A percentile compares a stretch with the other conserved stretches of the same genome.
Evolutionary conservation across 208 protist species (phyloP).

Genomic region (Herpetomonas samuelpessoai): DNA sequence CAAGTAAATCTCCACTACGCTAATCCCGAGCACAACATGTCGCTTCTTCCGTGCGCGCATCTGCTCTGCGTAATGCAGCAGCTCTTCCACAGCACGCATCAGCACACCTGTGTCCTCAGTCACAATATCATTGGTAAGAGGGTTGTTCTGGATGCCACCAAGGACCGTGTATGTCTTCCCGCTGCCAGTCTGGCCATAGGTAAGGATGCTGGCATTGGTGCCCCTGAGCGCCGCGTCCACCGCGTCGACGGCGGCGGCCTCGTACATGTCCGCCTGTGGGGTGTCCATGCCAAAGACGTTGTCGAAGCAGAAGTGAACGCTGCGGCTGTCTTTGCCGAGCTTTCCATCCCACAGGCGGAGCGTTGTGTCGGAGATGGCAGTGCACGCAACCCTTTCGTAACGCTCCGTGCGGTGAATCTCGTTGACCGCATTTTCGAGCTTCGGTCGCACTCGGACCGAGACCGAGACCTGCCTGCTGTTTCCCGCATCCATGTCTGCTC

Average conservation of each 20-base stretch:
- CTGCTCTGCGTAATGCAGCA: constrained; percentile 36
- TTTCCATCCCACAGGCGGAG: constrained; percentile 49
- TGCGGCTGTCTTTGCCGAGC: constrained; percentile 23
- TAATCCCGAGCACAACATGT: constrained; percentile 62
- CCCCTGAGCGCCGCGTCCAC: constrained; percentile 61
- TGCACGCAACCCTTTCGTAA: constrained; percentile 51
- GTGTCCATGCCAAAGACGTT: constrained; percentile 57
- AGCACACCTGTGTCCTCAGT: constrained; percentile 62
- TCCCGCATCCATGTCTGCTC: constrained; percentile 1
- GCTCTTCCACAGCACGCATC: constrained; percentile 60
- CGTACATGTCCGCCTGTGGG: constrained; percentile 79
- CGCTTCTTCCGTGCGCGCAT: constrained; percentile 12
- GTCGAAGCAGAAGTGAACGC: constrained; percentile 61
- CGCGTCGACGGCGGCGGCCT: constrained; percentile 44
- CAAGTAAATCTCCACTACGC: constrained; percentile 76
- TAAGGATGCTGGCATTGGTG: constrained; percentile 56
- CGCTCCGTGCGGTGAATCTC: constrained; percentile 38
- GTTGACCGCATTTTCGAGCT: constrained; percentile 38
- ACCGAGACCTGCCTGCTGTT: constrained; percentile 39
- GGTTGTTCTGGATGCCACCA: constrained; percentile 16
- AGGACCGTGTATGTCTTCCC: constrained; percentile 87
- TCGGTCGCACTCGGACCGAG: constrained; percentile 65
- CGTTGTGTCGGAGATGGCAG: constrained; percentile 32
- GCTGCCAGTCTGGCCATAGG: constrained; percentile 87
- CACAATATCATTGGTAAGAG: constrained; percentile 24